Base-by-base conservation (phyloP, 495 filamentous ascomycete species). In the Trichoderma parareesei region DNA sequence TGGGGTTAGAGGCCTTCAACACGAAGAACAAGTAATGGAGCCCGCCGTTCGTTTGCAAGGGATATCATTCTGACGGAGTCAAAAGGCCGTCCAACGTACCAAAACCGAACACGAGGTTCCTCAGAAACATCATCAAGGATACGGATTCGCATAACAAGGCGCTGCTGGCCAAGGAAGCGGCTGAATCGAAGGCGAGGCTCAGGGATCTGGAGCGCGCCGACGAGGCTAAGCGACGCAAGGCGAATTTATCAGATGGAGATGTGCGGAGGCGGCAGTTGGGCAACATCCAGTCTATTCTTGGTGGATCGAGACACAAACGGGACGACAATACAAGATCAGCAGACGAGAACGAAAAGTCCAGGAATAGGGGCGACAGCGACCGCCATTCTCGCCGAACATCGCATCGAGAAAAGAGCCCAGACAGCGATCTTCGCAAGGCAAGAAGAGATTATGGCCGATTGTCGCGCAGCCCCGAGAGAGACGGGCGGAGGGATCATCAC, bases 131-230 rank as follows among this genome's bases (percentile, higher is more conserved):
- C 62, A 89, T 98, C 68, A 88, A 87, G 65, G 89, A 95, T 65
- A 93, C 91, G 1, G 90, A 94, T 66, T 90, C 69, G 62, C 94
- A 98, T 74, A 98, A 98, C 82, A 84, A 90, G 13, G 89, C 92
- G 6, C 79, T 97, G 63, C 84, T 88, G 48, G 90, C 87, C 0
- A 96, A 89, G 68, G 93, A 98, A 72, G 85, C 87, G 46, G 84
- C 66, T 71, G 86, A 79, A 77, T 74, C 79, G 9, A 77, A 80
- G 60, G 72, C 69, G 60, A 80, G 78, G 38, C 75, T 85, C 14
- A 73, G 78, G 43, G 69, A 76, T 38, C 72, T 82, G 37, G 77
- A 76, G 35, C 71, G 74, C 46, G 75, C 73, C 10, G 77, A 78
- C 40, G 73, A 76, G 55, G 71, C 67, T 44, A 78, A 75, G 66